Evolutionary conservation across 257 asterid species (phyloP).

Genomic region (Fraxinus quadrangulata): DNA sequence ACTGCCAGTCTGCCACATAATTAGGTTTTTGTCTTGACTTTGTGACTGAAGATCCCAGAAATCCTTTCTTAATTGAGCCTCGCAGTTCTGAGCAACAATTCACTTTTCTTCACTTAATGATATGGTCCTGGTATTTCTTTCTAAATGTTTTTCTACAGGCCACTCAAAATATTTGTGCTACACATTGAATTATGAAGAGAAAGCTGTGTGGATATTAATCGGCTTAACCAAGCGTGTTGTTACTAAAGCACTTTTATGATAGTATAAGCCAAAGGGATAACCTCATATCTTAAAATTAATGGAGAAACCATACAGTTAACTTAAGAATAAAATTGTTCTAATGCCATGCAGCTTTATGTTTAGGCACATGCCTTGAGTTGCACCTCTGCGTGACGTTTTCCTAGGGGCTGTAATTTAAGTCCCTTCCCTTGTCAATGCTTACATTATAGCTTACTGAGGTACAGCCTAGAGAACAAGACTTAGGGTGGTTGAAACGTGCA

Average conservation of each 20-base stretch:
- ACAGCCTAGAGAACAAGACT: background rate
- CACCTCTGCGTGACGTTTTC: no score
- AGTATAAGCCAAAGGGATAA: background rate
- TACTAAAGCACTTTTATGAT: background rate
- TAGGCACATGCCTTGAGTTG: background rate
- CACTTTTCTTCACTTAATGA: background rate
- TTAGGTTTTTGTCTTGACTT: background rate
- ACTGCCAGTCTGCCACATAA: background rate
- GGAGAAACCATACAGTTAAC: background rate
- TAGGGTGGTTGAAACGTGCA: background rate
- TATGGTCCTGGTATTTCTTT: background rate
- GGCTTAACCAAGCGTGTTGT: background rate
- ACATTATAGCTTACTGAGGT: background rate
- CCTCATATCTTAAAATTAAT: background rate
- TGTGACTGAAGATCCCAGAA: background rate
- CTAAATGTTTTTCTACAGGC: background rate
- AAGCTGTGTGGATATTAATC: background rate
- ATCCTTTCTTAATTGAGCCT: slow-evolving; percentile 1
- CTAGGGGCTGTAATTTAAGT: background rate
- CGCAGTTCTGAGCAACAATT: background rate
- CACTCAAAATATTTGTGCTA: background rate
- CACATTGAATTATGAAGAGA: background rate
- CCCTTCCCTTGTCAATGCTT: background rate
- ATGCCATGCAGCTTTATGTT: background rate
- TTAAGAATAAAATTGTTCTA: background rate